Evolutionary conservation across 805 yeast species (phyloP).

Genomic region (Ogataea trehalophila): DNA sequence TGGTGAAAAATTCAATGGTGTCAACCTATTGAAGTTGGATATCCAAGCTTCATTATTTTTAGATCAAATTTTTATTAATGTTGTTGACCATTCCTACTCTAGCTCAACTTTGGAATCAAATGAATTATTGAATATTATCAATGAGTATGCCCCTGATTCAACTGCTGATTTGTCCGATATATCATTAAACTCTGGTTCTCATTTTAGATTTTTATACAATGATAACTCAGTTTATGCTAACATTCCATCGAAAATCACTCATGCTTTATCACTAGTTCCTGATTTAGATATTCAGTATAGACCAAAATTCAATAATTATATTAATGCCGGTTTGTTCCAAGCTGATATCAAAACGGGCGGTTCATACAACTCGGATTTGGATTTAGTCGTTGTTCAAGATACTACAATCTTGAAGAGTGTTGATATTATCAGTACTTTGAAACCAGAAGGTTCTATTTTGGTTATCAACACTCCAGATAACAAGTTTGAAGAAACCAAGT

Average conservation of each 20-base stretch:
- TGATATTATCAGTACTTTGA: conserved; percentile 60
- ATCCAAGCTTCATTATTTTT: conserved; percentile 67
- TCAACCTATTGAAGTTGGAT: conserved; percentile 55
- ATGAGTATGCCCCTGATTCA: conserved; percentile 7
- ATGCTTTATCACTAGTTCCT: conserved; percentile 61
- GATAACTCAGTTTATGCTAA: conserved; percentile 55
- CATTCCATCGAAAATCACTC: conserved; percentile 62
- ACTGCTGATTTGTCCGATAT: conserved; percentile 23
- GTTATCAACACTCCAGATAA: conserved; percentile 34
- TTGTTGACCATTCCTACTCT: conserved; percentile 47
- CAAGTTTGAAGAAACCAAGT: conserved; percentile 38
- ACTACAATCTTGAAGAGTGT: conserved; percentile 47
- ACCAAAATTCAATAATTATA: conserved; percentile 65
- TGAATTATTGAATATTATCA: conserved; percentile 29
- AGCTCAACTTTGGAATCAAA: conserved; percentile 21
- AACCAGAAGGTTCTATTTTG: conserved; percentile 51
- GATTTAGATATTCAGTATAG: conserved; percentile 48
- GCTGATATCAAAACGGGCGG: conserved; percentile 45
- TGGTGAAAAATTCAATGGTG: conserved; percentile 43
- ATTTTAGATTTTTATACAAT: conserved; percentile 59
- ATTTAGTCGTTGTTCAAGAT: conserved; percentile 61
- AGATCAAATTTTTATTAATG: conserved; percentile 38
- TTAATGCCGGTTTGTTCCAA: conserved; percentile 72
- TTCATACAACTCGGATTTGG: conserved; percentile 49
- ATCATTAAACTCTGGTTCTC: conserved; percentile 33